phyloP scores from a whole-genome alignment of 2,329 filamentous ascomycete species.

The Monilinia fructigena region DNA sequence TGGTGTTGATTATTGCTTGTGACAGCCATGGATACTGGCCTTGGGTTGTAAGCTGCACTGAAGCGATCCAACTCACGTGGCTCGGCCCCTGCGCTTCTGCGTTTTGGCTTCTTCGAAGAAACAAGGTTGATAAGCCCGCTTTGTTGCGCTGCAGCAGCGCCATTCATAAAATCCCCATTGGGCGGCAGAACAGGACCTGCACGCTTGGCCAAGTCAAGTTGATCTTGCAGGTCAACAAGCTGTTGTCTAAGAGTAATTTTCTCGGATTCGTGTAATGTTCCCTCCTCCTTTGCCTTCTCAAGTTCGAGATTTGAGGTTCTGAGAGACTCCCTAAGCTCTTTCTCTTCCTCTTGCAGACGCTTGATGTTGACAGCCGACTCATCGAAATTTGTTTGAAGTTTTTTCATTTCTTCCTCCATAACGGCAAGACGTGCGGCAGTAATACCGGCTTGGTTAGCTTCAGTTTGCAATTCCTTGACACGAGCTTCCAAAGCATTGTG shows the following conservation, averaged over 20 bases:
- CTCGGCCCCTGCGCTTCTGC: conserved; percentile 86
- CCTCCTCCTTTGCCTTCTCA: conserved; percentile 72
- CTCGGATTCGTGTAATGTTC: conserved; percentile 76
- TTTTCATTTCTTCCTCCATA: conserved; percentile 95
- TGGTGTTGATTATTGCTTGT: conserved; percentile 61
- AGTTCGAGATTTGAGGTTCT: conserved; percentile 77
- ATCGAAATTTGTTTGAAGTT: conserved; percentile 82
- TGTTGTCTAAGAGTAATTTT: conserved; percentile 84
- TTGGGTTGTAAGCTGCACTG: conserved; percentile 88
- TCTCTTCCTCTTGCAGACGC: conserved; percentile 91
- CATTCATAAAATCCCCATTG: conserved; percentile 68
- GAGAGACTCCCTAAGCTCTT: conserved; percentile 77
- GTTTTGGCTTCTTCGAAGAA: conserved; percentile 93
- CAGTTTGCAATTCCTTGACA: conserved; percentile 89
- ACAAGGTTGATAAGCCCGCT: conserved; percentile 94
- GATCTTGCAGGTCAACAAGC: conserved; percentile 84
- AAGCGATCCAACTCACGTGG: conserved; percentile 83
- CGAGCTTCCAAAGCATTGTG: conserved; percentile 87
- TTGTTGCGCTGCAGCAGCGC: conserved; percentile 53
- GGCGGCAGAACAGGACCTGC: conserved; percentile 57
- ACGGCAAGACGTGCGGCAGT: conserved; percentile 84
- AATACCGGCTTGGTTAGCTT: conserved; percentile 97
- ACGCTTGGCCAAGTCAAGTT: conserved; percentile 83
- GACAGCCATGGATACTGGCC: conserved; percentile 94
- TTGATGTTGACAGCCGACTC: conserved; percentile 90